phyloP scores from a whole-genome alignment of 202 grass and related monocot genomes.

The Dendrocalamus latiflorus region DNA sequence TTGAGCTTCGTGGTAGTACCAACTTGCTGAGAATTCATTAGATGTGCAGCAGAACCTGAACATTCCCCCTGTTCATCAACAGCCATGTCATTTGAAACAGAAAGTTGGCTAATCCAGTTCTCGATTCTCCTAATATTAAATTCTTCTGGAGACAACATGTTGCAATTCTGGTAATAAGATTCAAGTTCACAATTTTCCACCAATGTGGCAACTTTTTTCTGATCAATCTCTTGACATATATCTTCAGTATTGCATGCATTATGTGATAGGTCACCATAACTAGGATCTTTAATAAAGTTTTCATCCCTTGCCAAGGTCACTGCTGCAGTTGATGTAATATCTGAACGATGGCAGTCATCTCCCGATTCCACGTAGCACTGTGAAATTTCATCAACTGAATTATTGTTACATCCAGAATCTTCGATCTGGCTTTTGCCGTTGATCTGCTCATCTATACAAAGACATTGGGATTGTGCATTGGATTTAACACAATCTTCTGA shows the following conservation, averaged over 20 bases:
- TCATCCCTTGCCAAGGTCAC: neutral
- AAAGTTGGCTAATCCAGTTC: slow-evolving; percentile 52
- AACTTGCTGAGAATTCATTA: neutral
- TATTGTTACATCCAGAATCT: neutral
- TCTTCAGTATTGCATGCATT: neutral
- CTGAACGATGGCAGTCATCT: neutral
- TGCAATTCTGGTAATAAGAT: neutral
- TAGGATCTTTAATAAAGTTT: neutral
- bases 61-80: slow-evolving; percentile 30
- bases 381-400: neutral
- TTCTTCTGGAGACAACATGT: slow-evolving; percentile 9
- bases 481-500: neutral
- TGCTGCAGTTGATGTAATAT: neutral
- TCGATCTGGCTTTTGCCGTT: neutral
- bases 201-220: neutral
- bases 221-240: neutral
- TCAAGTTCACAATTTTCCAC: neutral
- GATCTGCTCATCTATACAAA: neutral
- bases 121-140: slow-evolving; percentile 43
- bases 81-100: slow-evolving; percentile 18
- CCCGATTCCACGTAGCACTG: neutral
- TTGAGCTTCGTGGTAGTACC: neutral
- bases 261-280: neutral
- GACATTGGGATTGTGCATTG: neutral
- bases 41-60: neutral